Conservation (phyloP, 2,329 filamentous ascomycete genomes). For the Aspergillus fijiensis region DNA sequence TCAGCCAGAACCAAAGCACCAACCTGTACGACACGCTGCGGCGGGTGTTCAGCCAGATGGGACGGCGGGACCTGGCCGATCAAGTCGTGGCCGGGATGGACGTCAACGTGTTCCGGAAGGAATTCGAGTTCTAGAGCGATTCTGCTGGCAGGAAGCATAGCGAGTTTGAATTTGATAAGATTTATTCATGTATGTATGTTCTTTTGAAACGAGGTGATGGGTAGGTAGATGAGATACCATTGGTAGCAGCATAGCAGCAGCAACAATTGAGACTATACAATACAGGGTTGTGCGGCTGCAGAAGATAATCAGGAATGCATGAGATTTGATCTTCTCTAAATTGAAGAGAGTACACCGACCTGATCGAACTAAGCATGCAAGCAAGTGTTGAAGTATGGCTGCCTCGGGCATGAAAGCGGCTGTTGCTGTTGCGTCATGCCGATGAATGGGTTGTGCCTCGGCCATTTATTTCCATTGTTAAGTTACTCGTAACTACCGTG, state of each 20-base stretch:
- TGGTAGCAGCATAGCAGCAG: not conserved
- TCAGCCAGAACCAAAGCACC: slow-evolving; percentile 84
- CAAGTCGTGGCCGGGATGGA: slow-evolving; percentile 87
- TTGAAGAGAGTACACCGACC: too few species aligned
- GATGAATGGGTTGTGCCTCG: not conserved
- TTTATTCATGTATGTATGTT: not conserved
- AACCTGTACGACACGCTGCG: slow-evolving; percentile 94
- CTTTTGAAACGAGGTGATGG: not conserved
- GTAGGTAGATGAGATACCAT: not conserved
- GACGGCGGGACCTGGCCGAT: slow-evolving; percentile 80
- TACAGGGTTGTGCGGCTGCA: not conserved
- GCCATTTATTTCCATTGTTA: not conserved
- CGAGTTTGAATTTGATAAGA: not conserved
- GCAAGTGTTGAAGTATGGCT: not conserved
- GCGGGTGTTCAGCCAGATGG: slow-evolving; percentile 96
- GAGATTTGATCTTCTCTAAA: too few species aligned
- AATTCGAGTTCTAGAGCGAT: slow-evolving; percentile 75
- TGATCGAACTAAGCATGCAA: too few species aligned
- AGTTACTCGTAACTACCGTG: too few species aligned
- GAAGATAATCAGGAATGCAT: not conserved
- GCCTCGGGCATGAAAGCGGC: not conserved
- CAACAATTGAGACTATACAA: too few species aligned
- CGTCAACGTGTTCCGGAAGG: slow-evolving; percentile 80
- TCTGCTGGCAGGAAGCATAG: not conserved
- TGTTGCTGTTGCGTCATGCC: not conserved